A percentile compares a stretch with the other conserved stretches of the same genome.
These are phyloP conservation scores for Fraxinus paxiana DNA, from an alignment of 305 asterid genomes.

Conservation along the genomic window DNA sequence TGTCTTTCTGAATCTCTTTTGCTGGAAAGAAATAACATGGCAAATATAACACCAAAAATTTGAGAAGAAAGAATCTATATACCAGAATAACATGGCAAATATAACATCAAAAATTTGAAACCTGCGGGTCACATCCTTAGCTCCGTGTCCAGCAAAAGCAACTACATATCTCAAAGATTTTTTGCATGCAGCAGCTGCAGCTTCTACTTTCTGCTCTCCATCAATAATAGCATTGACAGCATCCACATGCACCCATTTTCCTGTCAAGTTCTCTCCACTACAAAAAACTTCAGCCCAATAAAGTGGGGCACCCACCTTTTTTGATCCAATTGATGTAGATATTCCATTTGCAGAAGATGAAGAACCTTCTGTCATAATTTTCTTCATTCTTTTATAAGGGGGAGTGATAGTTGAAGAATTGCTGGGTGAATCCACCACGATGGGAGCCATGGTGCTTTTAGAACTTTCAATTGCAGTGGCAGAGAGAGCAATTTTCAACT, in stretches of 20 bases:
- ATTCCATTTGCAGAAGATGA: conserved; percentile 47
- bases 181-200: conserved; percentile 90
- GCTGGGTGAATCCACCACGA: conserved; percentile 36
- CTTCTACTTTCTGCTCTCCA: conserved; percentile 89
- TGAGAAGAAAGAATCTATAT: not conserved
- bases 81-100: not conserved
- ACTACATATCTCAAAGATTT: conserved; percentile 78
- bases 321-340: conserved; percentile 87
- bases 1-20: not conserved
- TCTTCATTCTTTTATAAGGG: conserved; percentile 47
- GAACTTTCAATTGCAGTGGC: conserved; percentile 59
- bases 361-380: conserved; percentile 47
- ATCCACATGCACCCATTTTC: conserved; percentile 95
- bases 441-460: conserved; percentile 28
- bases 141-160: conserved; percentile 94
- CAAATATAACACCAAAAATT: not conserved
- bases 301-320: conserved; percentile 84
- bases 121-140: conserved; percentile 99
- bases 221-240: conserved; percentile 71
- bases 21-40: not conserved
- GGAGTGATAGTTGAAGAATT: conserved; percentile 34
- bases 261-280: conserved; percentile 76
- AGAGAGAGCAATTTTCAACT: conserved; percentile 81
- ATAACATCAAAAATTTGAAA: conserved; percentile 29
- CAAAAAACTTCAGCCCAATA: conserved; percentile 98